Evolutionary conservation across 805 yeast species (phyloP).

Genomic region (Candida arabinofermentans): DNA sequence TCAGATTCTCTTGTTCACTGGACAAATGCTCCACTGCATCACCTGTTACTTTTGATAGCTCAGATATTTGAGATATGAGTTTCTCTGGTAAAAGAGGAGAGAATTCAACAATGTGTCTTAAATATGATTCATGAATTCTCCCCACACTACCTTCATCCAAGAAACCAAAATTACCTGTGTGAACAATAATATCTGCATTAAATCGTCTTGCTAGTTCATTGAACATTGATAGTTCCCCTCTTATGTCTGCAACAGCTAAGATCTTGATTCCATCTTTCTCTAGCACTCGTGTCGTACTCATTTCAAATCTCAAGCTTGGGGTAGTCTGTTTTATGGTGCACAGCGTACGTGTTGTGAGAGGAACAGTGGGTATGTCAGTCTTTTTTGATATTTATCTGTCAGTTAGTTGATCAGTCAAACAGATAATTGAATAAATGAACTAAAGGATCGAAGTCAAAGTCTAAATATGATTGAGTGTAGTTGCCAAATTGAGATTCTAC

Average conservation of each 20-base stretch:
- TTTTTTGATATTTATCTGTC: too few relatives aligned
- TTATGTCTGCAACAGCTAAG: constrained; percentile 48
- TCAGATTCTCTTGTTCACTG: constrained; percentile 33
- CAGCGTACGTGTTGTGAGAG: too few relatives aligned
- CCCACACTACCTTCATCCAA: constrained; percentile 55
- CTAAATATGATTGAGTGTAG: too few relatives aligned
- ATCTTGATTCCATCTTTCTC: constrained; percentile 20
- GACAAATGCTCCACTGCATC: constrained; percentile 37
- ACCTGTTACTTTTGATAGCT: constrained; percentile 43
- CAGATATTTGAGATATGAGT: constrained; percentile 47
- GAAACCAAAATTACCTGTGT: constrained; percentile 80
- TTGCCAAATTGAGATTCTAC: too few relatives aligned
- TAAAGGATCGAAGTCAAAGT: too few relatives aligned
- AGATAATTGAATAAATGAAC: too few relatives aligned
- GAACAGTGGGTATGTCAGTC: too few relatives aligned
- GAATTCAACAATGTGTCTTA: constrained; percentile 64
- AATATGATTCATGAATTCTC: constrained; percentile 51
- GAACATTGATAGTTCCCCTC: constrained; percentile 48
- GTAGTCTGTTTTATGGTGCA: too few relatives aligned
- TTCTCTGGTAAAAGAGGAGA: constrained; percentile 52
- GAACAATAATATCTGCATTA: constrained; percentile 51
- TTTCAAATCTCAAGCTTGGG: too few relatives aligned
- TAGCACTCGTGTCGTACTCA: constrained; percentile 9
- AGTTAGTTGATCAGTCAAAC: too few relatives aligned
- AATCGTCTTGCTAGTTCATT: constrained; percentile 46